A percentile compares a stretch with the other conserved stretches of the same genome.
Evolutionary conservation across 495 filamentous ascomycete genomes (phyloP).

Genomic region (Aspergillus baeticus): DNA sequence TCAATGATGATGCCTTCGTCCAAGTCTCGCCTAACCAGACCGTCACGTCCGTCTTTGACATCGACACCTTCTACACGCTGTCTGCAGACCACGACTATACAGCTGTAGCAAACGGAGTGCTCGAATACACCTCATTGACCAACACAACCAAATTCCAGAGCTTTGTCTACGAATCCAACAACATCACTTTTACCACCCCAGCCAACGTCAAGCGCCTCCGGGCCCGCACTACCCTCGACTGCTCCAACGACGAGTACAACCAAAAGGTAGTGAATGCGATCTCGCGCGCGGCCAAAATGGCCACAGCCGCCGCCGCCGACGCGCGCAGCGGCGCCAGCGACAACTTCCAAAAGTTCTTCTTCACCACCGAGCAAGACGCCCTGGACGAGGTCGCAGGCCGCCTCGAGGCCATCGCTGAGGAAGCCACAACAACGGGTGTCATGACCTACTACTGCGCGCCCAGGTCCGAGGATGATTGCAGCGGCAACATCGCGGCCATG

Average conservation of each 20-base stretch:
- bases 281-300: slow-evolving; percentile 13
- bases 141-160: slow-evolving; percentile 5
- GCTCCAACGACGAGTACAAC: slow-evolving; percentile 9
- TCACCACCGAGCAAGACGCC: not conserved
- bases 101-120: slow-evolving; percentile 7
- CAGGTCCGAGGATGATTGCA: slow-evolving; percentile 9
- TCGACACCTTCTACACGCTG: slow-evolving; percentile 10
- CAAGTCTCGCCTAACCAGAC: slow-evolving; percentile 15
- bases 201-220: not conserved
- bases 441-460: slow-evolving; percentile 17
- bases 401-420: slow-evolving; percentile 14
- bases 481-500: slow-evolving; percentile 14
- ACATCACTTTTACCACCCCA: slow-evolving; percentile 5
- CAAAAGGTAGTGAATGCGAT: slow-evolving; percentile 1
- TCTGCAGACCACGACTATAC: slow-evolving; percentile 2
- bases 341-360: slow-evolving; percentile 18
- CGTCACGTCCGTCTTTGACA: slow-evolving; percentile 12
- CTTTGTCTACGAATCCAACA: slow-evolving; percentile 10
- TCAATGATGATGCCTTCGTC: slow-evolving; percentile 9
- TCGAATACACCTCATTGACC: slow-evolving; percentile 9
- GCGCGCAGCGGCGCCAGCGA: slow-evolving; percentile 5
- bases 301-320: slow-evolving; percentile 11
- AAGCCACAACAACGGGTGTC: slow-evolving; percentile 10
- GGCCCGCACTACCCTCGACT: slow-evolving; percentile 9
- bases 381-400: slow-evolving; percentile 11